Conservation (phyloP, 2,329 filamentous ascomycete genomes). For the Verticillium longisporum region DNA sequence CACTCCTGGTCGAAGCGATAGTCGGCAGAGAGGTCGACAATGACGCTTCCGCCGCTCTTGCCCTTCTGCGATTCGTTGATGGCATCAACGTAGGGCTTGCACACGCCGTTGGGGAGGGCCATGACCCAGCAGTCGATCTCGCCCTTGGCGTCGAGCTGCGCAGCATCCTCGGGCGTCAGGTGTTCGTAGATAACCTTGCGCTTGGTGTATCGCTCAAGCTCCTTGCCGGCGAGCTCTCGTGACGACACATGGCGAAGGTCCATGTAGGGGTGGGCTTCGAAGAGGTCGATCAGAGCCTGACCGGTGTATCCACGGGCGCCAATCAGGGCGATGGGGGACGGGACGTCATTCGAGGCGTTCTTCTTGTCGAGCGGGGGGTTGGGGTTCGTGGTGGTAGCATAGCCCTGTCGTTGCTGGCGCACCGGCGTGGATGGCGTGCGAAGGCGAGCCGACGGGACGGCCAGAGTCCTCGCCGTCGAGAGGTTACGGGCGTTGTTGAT, state of each 20-base stretch:
- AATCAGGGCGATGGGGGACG: conserved; percentile 59
- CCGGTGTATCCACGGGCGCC: conserved; percentile 93
- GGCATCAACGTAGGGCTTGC: conserved; percentile 88
- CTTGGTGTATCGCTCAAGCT: conserved; percentile 86
- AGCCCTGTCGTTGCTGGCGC: no score
- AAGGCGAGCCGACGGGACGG: no score
- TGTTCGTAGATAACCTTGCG: conserved; percentile 89
- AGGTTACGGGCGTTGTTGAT: no score
- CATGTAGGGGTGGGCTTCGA: conserved; percentile 84
- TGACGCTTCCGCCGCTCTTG: conserved; percentile 56
- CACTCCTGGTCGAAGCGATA: conserved; percentile 81
- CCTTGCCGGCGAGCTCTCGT: conserved; percentile 80
- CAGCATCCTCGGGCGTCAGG: conserved; percentile 77
- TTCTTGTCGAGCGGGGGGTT: conserved; percentile 42
- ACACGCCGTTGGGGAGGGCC: conserved; percentile 89
- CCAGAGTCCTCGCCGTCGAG: no score
- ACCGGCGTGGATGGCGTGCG: no score
- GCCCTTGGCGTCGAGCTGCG: conserved; percentile 73
- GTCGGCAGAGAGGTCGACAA: conserved; percentile 94
- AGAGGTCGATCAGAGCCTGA: conserved; percentile 77
- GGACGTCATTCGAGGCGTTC: conserved; percentile 68
- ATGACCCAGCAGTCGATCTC: conserved; percentile 92
- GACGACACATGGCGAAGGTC: conserved; percentile 90
- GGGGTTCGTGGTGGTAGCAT: no score
- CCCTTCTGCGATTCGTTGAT: conserved; percentile 62